These are phyloP conservation scores for Phalaenopsis hybrid DNA, from an alignment of 116 monocot genomes.

Conservation along the genomic window DNA sequence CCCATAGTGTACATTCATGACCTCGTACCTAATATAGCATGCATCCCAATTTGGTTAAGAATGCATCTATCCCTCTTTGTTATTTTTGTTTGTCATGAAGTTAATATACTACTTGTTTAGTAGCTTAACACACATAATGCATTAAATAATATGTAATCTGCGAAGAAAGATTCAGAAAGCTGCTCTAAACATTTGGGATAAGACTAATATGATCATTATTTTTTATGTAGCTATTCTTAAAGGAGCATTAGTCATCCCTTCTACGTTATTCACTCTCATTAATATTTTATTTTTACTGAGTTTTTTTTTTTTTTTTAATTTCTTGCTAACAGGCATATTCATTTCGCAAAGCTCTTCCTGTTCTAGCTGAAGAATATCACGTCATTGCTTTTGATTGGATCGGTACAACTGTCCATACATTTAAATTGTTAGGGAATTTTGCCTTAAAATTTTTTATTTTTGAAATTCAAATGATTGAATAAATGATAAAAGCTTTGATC, in stretches of 20 bases:
- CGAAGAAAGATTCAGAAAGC: neutral
- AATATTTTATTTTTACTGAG: neutral
- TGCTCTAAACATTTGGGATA: neutral
- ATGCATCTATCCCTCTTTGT: neutral
- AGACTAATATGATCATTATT: constrained; percentile 4
- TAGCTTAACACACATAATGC: neutral
- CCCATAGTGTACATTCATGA: neutral
- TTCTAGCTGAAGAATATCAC: constrained; percentile 62
- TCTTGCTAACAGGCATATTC: constrained; percentile 81
- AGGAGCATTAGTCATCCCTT: neutral
- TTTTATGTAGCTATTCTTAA: neutral
- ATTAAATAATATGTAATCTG: neutral
- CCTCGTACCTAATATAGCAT: neutral
- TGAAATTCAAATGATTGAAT: neutral
- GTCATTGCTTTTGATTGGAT: constrained; percentile 95
- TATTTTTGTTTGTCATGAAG: neutral
- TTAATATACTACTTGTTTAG: neutral
- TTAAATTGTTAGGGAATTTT: neutral
- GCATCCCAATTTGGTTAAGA: neutral
- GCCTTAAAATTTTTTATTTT: neutral
- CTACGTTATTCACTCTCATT: neutral
- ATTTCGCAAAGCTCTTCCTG: constrained; percentile 76
- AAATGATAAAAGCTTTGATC: neutral
- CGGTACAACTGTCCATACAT: constrained; percentile 26
- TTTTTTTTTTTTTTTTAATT: neutral